phyloP scores from a whole-genome alignment of 805 yeast species.

The Yarrowia bubula region DNA sequence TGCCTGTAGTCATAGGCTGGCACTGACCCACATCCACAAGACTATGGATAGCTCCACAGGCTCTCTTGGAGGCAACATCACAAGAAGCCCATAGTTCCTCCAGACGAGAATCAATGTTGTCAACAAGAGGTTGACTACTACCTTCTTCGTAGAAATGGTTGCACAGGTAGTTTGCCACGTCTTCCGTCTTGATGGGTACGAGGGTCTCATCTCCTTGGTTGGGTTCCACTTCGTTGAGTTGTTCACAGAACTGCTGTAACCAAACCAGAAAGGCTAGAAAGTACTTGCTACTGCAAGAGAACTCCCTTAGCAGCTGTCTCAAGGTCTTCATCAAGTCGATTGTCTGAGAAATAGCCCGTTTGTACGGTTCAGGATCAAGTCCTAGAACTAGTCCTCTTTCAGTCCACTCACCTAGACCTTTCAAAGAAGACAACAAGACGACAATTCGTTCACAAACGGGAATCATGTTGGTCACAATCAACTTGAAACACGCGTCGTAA shows the following conservation, averaged over 20 bases:
- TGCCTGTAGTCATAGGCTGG: constrained; percentile 3
- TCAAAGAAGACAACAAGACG: constrained; percentile 46
- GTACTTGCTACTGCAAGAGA: constrained; percentile 8
- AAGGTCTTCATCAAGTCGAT: constrained; percentile 11
- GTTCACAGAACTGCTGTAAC: constrained; percentile 18
- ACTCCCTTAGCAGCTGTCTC: neutral
- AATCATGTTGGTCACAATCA: constrained; percentile 46
- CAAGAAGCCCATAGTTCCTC: constrained; percentile 3
- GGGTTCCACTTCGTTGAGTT: constrained; percentile 21
- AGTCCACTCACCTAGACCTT: constrained; percentile 47
- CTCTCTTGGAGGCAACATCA: constrained; percentile 1
- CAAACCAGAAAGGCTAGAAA: constrained; percentile 11
- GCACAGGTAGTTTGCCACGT: constrained; percentile 21
- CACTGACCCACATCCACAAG: constrained; percentile 13
- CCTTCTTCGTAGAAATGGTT: constrained; percentile 6
- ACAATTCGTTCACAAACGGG: constrained; percentile 51
- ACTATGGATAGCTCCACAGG: constrained; percentile 6
- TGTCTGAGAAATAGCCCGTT: neutral
- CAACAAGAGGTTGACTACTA: neutral
- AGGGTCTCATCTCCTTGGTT: constrained; percentile 21
- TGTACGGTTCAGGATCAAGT: constrained; percentile 25
- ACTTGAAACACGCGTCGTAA: constrained; percentile 47
- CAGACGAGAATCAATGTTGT: neutral
- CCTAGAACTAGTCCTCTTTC: constrained; percentile 34
- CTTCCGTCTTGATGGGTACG: constrained; percentile 11